Conservation (phyloP, 2,329 filamentous ascomycete genomes). For the Laburnicola sp. region DNA sequence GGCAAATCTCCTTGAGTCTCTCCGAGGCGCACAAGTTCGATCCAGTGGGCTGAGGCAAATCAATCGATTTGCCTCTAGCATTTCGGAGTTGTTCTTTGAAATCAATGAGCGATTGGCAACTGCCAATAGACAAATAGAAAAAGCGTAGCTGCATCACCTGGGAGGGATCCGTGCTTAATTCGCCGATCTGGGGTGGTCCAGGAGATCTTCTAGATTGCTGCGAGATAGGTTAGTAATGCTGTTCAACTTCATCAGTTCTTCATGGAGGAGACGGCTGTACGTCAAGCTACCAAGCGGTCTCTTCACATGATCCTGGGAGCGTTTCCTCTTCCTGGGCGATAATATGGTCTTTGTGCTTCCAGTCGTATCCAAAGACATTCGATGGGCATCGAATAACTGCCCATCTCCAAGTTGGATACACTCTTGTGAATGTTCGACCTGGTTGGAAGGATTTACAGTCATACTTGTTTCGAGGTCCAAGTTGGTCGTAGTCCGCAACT, state of each 20-base stretch:
- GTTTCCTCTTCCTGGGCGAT: too few species aligned
- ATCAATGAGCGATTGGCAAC: constrained; percentile 5
- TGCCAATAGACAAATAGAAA: constrained; percentile 9
- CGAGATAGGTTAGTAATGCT: not conserved
- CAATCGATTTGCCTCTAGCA: not conserved
- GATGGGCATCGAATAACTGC: too few species aligned
- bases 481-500: too few species aligned
- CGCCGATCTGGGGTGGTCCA: not conserved
- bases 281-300: too few species aligned
- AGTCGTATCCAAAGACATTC: too few species aligned
- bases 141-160: constrained; percentile 4
- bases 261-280: not conserved
- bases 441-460: too few species aligned
- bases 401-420: too few species aligned
- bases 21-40: not conserved
- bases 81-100: constrained; percentile 3
- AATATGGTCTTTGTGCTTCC: too few species aligned
- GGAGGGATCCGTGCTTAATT: not conserved
- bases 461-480: too few species aligned
- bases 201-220: too few species aligned
- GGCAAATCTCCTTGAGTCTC: constrained; percentile 7
- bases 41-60: not conserved
- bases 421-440: too few species aligned
- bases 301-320: too few species aligned
- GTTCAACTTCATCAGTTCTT: not conserved